Percentiles rank a stretch among this genome's conserved stretches.
Evolutionary conservation across 139 green algal species (phyloP).

Genomic region (Pedinophyceae sp.): DNA sequence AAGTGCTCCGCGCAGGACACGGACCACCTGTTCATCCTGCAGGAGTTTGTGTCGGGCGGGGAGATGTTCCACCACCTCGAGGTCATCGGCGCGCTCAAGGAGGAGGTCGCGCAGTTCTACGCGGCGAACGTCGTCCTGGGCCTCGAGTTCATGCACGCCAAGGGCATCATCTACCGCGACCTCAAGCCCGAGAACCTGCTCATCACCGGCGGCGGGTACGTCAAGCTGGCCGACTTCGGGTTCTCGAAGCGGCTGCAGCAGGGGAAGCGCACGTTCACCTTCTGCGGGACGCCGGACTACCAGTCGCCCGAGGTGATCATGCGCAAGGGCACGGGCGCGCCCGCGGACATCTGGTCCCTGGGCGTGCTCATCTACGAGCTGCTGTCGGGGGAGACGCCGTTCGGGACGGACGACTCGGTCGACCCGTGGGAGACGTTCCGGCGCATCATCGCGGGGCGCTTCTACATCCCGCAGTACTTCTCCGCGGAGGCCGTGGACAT

Average conservation of each 20-base stretch:
- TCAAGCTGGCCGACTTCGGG: constrained; percentile 17
- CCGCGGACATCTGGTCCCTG: constrained; percentile 71
- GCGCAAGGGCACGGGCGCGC: constrained; percentile 26
- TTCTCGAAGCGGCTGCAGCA: constrained; percentile 10
- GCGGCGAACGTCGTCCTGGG: constrained; percentile 4
- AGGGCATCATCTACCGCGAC: constrained; percentile 16
- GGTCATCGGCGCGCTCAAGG: not conserved
- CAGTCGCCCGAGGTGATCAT: constrained; percentile 49
- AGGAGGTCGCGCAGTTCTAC: constrained; percentile 8
- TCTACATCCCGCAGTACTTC: constrained; percentile 23
- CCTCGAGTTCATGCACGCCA: constrained; percentile 16
- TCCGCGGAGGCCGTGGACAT: constrained; percentile 22
- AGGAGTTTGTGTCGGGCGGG: constrained; percentile 61
- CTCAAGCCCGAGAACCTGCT: constrained; percentile 23
- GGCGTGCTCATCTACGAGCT: constrained; percentile 76
- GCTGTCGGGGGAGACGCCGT: constrained; percentile 56
- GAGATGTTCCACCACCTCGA: constrained; percentile 58
- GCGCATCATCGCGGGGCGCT: constrained; percentile 18
- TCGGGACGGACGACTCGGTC: constrained; percentile 38
- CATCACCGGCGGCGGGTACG: constrained; percentile 6
- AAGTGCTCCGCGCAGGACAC: constrained; percentile 47
- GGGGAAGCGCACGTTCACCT: constrained; percentile 14
- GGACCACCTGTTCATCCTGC: constrained; percentile 51
- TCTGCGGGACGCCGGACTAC: constrained; percentile 62
- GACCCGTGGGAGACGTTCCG: constrained; percentile 32